A percentile compares a stretch with the other conserved stretches of the same genome.
These are phyloP conservation scores for Warburgia ugandensis DNA, from an alignment of 164 flowering plant genomes.

Conservation along the genomic window DNA sequence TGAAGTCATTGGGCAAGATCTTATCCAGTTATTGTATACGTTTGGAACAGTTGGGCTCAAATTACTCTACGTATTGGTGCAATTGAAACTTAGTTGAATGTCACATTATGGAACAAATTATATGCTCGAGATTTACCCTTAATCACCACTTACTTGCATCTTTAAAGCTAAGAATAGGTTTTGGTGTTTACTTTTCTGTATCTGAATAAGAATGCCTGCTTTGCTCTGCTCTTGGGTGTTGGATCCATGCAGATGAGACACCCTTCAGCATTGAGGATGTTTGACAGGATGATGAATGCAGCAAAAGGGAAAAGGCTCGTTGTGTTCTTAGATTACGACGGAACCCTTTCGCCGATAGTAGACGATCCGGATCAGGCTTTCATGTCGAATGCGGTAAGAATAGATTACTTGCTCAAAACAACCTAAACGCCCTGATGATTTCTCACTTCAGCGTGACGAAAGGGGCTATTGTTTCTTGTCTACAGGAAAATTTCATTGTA, in stretches of 20 bases:
- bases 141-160: too few relatives aligned
- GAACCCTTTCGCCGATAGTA: conserved; percentile 90
- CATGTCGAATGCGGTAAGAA: conserved; percentile 66
- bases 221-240: not conserved
- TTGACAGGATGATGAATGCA: conserved; percentile 50
- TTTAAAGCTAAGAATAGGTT: too few relatives aligned
- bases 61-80: too few relatives aligned
- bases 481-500: not conserved
- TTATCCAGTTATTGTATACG: too few relatives aligned
- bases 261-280: conserved; percentile 77
- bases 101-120: too few relatives aligned
- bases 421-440: not conserved
- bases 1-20: too few relatives aligned
- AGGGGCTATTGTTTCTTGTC: not conserved
- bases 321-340: conserved; percentile 87
- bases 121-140: too few relatives aligned
- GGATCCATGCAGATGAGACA: conserved; percentile 37
- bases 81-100: too few relatives aligned
- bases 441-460: too few relatives aligned
- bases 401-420: not conserved
- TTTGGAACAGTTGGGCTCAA: too few relatives aligned
- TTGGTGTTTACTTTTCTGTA: too few relatives aligned
- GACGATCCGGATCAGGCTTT: conserved; percentile 83
- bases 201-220: not conserved
- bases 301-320: conserved; percentile 67